Conservation (phyloP, 257 asterid genomes). For the Rehmannia glutinosa region DNA sequence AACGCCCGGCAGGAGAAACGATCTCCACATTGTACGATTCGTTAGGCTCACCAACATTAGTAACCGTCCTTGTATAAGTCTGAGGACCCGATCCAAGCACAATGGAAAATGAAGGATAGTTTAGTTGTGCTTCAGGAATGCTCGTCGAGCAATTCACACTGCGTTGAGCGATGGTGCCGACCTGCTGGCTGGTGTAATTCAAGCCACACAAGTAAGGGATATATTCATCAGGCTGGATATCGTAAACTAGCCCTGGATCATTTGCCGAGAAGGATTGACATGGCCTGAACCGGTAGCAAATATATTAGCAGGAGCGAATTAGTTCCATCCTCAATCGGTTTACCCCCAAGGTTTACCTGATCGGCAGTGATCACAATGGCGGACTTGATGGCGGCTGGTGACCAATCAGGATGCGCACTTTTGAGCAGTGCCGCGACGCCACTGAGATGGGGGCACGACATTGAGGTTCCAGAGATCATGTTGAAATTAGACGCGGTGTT, state of each 20-base stretch:
- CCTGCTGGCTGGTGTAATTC: neutral
- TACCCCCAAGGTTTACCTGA: neutral
- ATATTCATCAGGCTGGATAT: neutral
- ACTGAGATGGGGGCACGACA: constrained; percentile 27
- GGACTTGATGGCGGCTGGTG: constrained; percentile 20
- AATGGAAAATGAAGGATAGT: constrained; percentile 16
- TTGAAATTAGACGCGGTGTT: constrained; percentile 1
- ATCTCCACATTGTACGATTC: neutral
- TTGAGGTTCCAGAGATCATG: constrained; percentile 14
- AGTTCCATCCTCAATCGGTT: constrained; percentile 4
- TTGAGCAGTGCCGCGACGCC: constrained; percentile 25
- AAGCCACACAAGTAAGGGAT: no score
- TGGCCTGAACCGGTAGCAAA: constrained; percentile 21
- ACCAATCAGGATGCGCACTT: constrained; percentile 19
- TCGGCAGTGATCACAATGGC: constrained; percentile 22
- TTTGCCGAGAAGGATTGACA: constrained; percentile 14
- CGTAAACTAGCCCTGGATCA: constrained; percentile 19
- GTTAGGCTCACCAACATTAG: constrained; percentile 18
- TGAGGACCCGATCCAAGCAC: neutral
- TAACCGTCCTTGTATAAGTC: constrained; percentile 19
- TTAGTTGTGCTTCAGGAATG: constrained; percentile 6
- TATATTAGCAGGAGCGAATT: neutral
- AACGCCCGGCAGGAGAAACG: neutral
- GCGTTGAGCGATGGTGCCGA: neutral
- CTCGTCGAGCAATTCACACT: neutral